A percentile compares a stretch with the other conserved stretches of the same genome.
Conservation (phyloP, 352 stramenopile species). For the Globisporangium alternatum region DNA sequence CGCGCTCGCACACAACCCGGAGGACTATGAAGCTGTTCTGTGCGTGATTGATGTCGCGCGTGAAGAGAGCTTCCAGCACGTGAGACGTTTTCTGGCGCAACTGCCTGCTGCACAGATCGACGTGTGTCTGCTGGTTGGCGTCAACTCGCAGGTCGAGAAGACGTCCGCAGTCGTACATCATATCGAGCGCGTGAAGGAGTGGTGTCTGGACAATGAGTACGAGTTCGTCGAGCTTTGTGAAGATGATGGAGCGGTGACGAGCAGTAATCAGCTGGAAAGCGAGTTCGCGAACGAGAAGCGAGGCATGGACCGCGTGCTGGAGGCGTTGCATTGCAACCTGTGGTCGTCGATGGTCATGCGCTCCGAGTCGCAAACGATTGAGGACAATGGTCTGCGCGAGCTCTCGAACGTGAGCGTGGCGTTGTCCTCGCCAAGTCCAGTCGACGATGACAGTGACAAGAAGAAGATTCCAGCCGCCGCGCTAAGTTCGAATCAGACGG, state of each 20-base stretch:
- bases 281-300: constrained; percentile 32
- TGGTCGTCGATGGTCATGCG: constrained; percentile 72
- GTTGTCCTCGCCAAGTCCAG: constrained; percentile 6
- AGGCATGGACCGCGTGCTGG: constrained; percentile 65
- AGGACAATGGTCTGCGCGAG: constrained; percentile 10
- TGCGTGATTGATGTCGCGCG: constrained; percentile 45
- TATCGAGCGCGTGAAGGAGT: constrained; percentile 35
- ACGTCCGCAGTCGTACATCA: constrained; percentile 18
- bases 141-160: constrained; percentile 21
- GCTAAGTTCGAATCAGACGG: constrained; percentile 12
- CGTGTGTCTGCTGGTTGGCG: constrained; percentile 51
- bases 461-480: constrained; percentile 1
- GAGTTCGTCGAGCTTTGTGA: constrained; percentile 49
- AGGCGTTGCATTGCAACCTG: constrained; percentile 78
- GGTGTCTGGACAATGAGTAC: constrained; percentile 60
- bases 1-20: constrained; percentile 32
- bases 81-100: constrained; percentile 38
- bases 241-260: not conserved
- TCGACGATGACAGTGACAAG: not conserved
- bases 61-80: constrained; percentile 40
- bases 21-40: constrained; percentile 62
- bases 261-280: constrained; percentile 14
- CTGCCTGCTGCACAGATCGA: constrained; percentile 55
- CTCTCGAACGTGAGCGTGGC: constrained; percentile 18
- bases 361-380: not conserved